Evolutionary conservation across 2,329 filamentous ascomycete species (phyloP).

Genomic region (Aspergillus udagawae): DNA sequence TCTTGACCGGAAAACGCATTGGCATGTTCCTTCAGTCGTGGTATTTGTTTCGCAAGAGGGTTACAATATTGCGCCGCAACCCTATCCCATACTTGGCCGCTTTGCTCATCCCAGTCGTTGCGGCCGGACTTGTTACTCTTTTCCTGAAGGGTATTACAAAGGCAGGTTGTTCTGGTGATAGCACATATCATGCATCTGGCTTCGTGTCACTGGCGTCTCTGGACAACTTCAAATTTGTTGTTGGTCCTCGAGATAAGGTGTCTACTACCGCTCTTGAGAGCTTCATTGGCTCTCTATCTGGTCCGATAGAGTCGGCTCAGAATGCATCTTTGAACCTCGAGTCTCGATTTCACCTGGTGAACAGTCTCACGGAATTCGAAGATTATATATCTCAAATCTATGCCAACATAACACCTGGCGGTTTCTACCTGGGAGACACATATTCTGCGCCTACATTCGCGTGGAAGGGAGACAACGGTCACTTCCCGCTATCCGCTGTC

Average conservation of each 20-base stretch:
- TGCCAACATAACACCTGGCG: conserved; percentile 69
- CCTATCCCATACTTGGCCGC: conserved; percentile 72
- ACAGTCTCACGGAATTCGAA: conserved; percentile 66
- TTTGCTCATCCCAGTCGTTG: conserved; percentile 72
- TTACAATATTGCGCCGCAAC: conserved; percentile 73
- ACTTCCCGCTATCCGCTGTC: conserved; percentile 49
- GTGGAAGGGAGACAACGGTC: conserved; percentile 61
- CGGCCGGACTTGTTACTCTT: conserved; percentile 72
- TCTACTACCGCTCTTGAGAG: conserved; percentile 18
- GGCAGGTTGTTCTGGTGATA: conserved; percentile 49
- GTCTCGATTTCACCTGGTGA: conserved; percentile 49
- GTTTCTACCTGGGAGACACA: conserved; percentile 68
- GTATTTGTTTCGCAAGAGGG: conserved; percentile 73
- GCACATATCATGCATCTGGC: conserved; percentile 16
- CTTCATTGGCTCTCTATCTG: conserved; percentile 10
- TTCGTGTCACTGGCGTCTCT: conserved; percentile 27
- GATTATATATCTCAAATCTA: conserved; percentile 60
- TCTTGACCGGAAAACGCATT: conserved; percentile 66
- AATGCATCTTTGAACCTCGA: conserved; percentile 32
- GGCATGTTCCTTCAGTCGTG: conserved; percentile 65
- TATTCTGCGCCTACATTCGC: conserved; percentile 61
- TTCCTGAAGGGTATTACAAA: conserved; percentile 61
- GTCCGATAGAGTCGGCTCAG: conserved; percentile 25
- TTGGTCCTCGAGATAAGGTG: conserved; percentile 34
- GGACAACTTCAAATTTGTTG: conserved; percentile 29